Percentiles rank a stretch among this genome's conserved stretches.
These are phyloP conservation scores for Lentithecium fluviatile DNA, from an alignment of 495 filamentous ascomycete genomes.

Conservation along the genomic window DNA sequence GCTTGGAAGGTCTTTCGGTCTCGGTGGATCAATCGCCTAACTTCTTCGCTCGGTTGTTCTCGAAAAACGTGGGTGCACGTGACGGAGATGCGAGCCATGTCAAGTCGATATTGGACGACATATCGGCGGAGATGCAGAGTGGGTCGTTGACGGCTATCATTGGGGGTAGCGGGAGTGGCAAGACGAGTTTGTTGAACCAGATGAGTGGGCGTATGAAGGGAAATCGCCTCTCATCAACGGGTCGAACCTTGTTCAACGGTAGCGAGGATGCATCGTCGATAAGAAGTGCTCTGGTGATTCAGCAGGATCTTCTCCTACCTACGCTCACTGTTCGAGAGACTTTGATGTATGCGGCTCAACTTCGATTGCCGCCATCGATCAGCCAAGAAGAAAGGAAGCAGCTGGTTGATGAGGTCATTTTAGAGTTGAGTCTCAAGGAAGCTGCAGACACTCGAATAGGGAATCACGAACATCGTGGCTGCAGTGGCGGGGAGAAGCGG, in stretches of 20 bases:
- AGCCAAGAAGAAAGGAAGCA: constrained; percentile 56
- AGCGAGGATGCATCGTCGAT: constrained; percentile 51
- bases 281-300: constrained; percentile 71
- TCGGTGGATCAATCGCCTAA: constrained; percentile 26
- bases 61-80: constrained; percentile 3
- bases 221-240: constrained; percentile 52
- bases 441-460: constrained; percentile 71
- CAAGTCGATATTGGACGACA: constrained; percentile 52
- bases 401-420: constrained; percentile 70
- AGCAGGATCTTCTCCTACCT: constrained; percentile 69
- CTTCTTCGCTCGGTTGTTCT: constrained; percentile 15
- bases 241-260: constrained; percentile 59
- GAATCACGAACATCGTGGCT: constrained; percentile 65
- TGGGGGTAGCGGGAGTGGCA: constrained; percentile 70
- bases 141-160: constrained; percentile 72
- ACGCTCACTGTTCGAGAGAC: constrained; percentile 73
- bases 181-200: constrained; percentile 68
- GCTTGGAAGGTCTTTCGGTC: constrained; percentile 25
- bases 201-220: constrained; percentile 65
- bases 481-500: constrained; percentile 74
- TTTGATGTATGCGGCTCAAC: constrained; percentile 65
- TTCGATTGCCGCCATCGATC: constrained; percentile 62
- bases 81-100: constrained; percentile 15
- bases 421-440: constrained; percentile 70
- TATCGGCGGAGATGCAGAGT: constrained; percentile 56